phyloP scores from a whole-genome alignment of 2,329 filamentous ascomycete genomes.

The Leptodontidium sp. region DNA sequence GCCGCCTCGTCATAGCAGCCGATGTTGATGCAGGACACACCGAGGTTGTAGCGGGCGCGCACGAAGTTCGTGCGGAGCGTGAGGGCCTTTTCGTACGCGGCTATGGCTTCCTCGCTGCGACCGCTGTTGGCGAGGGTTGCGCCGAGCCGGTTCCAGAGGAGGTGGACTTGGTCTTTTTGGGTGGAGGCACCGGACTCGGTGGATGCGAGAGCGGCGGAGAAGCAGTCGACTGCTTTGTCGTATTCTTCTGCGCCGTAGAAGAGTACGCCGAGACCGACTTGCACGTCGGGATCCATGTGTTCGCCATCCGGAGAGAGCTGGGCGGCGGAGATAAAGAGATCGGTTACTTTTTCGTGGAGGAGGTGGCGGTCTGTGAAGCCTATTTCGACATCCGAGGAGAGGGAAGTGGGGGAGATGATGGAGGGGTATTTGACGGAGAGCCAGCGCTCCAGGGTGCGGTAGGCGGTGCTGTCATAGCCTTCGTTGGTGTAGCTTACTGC shows the following conservation, averaged over 20 bases:
- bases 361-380: slow-evolving; percentile 93
- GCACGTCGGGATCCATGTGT: slow-evolving; percentile 98
- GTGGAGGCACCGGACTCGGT: slow-evolving; percentile 87
- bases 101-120: slow-evolving; percentile 93
- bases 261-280: slow-evolving; percentile 93
- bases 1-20: slow-evolving; percentile 94
- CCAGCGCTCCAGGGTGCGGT: slow-evolving; percentile 96
- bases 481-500: slow-evolving; percentile 99
- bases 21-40: slow-evolving; percentile 96
- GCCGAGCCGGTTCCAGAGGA: slow-evolving; percentile 96
- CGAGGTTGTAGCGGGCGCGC: slow-evolving; percentile 94
- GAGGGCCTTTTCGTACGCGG: slow-evolving; percentile 93
- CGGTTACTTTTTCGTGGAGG: slow-evolving; percentile 88
- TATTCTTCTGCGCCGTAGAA: slow-evolving; percentile 99
- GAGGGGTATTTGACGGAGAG: slow-evolving; percentile 92
- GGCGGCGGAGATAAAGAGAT: slow-evolving; percentile 90
- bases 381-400: slow-evolving; percentile 81
- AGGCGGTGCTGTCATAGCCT: slow-evolving; percentile 96
- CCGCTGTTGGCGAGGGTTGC: slow-evolving; percentile 96
- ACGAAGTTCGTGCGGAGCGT: slow-evolving; percentile 95
- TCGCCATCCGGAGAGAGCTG: slow-evolving; percentile 91
- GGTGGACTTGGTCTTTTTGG: slow-evolving; percentile 84
- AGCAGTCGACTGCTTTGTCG: slow-evolving; percentile 98
- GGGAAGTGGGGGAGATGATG: slow-evolving; percentile 72
- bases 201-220: slow-evolving; percentile 86